Base-by-base conservation (phyloP, 1,139 yeast species). In the Pichia inconspicua region DNA sequence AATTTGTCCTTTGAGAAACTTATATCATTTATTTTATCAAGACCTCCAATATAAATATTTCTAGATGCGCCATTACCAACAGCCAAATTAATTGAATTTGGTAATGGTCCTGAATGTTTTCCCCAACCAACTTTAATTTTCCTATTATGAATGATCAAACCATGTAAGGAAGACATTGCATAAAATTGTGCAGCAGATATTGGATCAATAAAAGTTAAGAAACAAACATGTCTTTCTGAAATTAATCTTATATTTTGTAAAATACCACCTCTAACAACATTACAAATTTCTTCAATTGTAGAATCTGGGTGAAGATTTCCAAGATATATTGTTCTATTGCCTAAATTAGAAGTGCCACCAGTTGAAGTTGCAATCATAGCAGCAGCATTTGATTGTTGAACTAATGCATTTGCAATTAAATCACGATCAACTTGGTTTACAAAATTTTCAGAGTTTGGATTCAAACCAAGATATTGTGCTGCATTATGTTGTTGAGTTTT, bases 401-500 rank as follows among this genome's bases (percentile, higher is more conserved):
- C 82, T 55, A 78, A 70, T 2, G 84, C 83, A 42, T 75, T 71
- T 1, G 82, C 77, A 56, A 66, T 65, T 44, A 61, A 51, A 47
- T 65, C 68, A 41, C 66, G 57, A 64, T 89, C 96, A 25, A 90
- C 88, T 52, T 84, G 84, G 36, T 55, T 55, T 34, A 61, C 45
- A 51, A 86, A 72, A 62, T 85, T 89, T 62, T 86, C 96, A 78
- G 83, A 80, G 28, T 95, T 95, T 25, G 95, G 95, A 40, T 90
- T 89, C 57, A 89, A 75, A 2, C 97, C 97, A 52, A 90, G 71
- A 64, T 88, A 90, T 67, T 90, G 96, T 9, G 97, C 96, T 25
- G 97, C 97, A 65, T 90, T 89, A 63, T 90, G 97, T 67, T 89
- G 96, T 67, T 92, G 97, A 30, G 97, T 86, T 66, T 87, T 88